Conservation (phyloP, 1,284 basidiomycete species). For the Malassezia slooffiae region DNA sequence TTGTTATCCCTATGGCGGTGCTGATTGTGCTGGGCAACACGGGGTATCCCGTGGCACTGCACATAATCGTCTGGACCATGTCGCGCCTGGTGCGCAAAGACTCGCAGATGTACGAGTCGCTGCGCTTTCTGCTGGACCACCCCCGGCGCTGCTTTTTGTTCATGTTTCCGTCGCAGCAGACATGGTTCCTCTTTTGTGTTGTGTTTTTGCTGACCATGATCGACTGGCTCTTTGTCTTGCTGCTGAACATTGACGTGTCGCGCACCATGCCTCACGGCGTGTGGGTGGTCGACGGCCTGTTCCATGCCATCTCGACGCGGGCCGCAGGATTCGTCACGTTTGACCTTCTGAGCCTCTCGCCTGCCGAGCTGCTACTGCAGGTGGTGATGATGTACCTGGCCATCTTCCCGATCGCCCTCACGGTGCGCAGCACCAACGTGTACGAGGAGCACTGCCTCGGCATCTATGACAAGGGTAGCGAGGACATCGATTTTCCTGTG, state of each 20-base stretch:
- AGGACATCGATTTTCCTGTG: no score
- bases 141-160: constrained; percentile 89
- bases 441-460: constrained; percentile 65
- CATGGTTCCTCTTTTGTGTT: constrained; percentile 73
- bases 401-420: constrained; percentile 53
- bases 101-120: constrained; percentile 64
- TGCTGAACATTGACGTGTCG: no score
- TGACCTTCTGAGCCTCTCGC: constrained; percentile 60
- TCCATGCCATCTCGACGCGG: constrained; percentile 58
- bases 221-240: constrained; percentile 78
- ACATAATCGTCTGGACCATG: constrained; percentile 55
- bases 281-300: constrained; percentile 44
- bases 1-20: constrained; percentile 56
- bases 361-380: constrained; percentile 75
- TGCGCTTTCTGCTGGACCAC: constrained; percentile 86
- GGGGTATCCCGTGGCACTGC: constrained; percentile 51
- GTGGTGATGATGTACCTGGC: constrained; percentile 54
- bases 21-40: constrained; percentile 84
- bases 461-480: constrained; percentile 28
- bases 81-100: constrained; percentile 56
- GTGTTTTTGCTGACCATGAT: constrained; percentile 56
- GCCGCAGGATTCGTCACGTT: constrained; percentile 78
- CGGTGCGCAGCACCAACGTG: constrained; percentile 93
- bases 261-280: no score
- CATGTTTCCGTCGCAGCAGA: constrained; percentile 80